phyloP scores from a whole-genome alignment of 805 yeast genomes.

The Grigorovia yakushimaensis region DNA sequence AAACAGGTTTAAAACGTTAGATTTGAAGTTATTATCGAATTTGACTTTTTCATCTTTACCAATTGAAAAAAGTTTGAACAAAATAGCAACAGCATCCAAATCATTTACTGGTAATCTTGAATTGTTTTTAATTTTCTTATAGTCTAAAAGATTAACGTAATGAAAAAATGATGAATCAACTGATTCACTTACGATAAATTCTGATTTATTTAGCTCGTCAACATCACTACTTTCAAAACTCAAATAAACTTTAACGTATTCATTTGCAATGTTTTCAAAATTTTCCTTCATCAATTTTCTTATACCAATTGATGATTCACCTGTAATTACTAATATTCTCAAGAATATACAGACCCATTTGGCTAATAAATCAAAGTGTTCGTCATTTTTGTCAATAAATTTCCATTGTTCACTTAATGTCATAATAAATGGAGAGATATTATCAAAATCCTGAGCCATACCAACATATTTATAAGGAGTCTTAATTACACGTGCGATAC shows the following conservation, averaged over 20 bases:
- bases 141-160: slow-evolving; percentile 26
- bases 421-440: slow-evolving; percentile 47
- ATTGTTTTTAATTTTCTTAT: slow-evolving; percentile 19
- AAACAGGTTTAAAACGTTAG: slow-evolving; percentile 30
- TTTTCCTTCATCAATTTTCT: slow-evolving; percentile 3
- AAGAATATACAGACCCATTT: slow-evolving; percentile 45
- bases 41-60: slow-evolving; percentile 18
- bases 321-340: slow-evolving; percentile 41
- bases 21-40: slow-evolving; percentile 16
- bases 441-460: slow-evolving; percentile 27
- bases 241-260: slow-evolving; percentile 10
- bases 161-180: slow-evolving; percentile 29
- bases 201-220: slow-evolving; percentile 7
- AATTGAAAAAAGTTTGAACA: slow-evolving; percentile 32
- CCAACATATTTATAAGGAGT: slow-evolving; percentile 85
- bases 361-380: slow-evolving; percentile 17
- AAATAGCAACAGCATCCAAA: slow-evolving; percentile 39
- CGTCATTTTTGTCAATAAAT: slow-evolving; percentile 31
- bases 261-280: slow-evolving; percentile 7
- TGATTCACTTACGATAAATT: slow-evolving; percentile 10
- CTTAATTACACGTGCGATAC: slow-evolving; percentile 57
- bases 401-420: slow-evolving; percentile 62
- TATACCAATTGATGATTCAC: slow-evolving; percentile 41
- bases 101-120: slow-evolving; percentile 35
- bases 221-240: slow-evolving; percentile 15